Evolutionary conservation across 495 filamentous ascomycete species (phyloP), one percentile per base, ranked within the genome.

Genomic region (Neurospora sublineolata): DNA sequence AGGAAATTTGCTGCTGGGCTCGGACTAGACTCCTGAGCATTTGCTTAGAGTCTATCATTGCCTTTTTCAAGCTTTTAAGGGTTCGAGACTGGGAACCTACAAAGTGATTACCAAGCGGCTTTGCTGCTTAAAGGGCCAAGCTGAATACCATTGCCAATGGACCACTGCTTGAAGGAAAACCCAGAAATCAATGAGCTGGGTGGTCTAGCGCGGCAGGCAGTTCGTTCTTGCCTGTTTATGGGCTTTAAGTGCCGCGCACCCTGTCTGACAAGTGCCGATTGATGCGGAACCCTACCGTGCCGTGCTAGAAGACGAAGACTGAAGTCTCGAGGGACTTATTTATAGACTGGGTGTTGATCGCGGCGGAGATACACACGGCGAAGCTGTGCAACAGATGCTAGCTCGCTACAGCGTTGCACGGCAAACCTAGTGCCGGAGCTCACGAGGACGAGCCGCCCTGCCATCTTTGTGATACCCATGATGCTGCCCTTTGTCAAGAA

Each of bases 1-100:
- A 89, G 88, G 73, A 92, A 89, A 77, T 97, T 97, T 69, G 76
- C 83, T 3, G 70, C 76, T 20, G 81, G 82, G 12, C 69, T 81
- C 4, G 76, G 76, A 3, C 69, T 77, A 27, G 75, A 75, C 16
- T 69, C 70, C n/a, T 76, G 72, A 77, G 52, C 27, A 64, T 64
- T 33, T 64, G 52, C 27, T 64, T 33, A 33, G 20, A 58, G 52
- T 36, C 52, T 36, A 16, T 18, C 12, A 64, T 58, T 23, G 23
- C 23, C 20, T 30, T 14, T 11, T 46, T 69, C n/a, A 69, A 37
- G 8, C 68, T 30, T 33, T 0, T 1, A 27, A 30, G 14, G 18
- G 12, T 30, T 11, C 1, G 30, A 9, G 2, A 36, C 33, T 4
- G 33, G 4, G 33, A 16, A 9, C 27, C 52, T 27, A 60, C 0